Conservation (phyloP, 768 basidiomycete species). For the Panellus pusillus region DNA sequence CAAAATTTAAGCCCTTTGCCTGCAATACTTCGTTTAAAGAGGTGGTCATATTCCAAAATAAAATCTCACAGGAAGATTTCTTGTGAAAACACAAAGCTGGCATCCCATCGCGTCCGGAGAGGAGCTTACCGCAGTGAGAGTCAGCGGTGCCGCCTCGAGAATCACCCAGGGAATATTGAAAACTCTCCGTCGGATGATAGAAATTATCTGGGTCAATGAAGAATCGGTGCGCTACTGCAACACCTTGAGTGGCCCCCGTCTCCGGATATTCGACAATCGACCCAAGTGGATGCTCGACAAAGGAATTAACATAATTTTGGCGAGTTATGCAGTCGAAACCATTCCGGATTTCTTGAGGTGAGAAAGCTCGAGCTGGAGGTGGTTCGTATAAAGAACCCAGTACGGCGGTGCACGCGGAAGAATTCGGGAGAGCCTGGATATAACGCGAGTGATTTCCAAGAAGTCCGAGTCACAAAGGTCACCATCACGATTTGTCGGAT, state of each 20-base stretch:
- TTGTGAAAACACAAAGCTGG: slow-evolving; percentile 1
- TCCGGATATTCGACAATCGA: slow-evolving; percentile 10
- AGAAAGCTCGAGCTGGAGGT: slow-evolving; percentile 1
- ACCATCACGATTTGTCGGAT: slow-evolving; percentile 1
- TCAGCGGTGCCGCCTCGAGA: background rate
- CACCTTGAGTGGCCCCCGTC: background rate
- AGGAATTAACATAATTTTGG: slow-evolving; percentile 2
- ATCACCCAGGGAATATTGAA: slow-evolving; percentile 8
- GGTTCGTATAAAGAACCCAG: background rate
- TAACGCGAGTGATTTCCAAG: slow-evolving; percentile 2
- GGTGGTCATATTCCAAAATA: no score
- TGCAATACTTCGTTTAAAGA: no score
- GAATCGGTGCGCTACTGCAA: slow-evolving; percentile 3
- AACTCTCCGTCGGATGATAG: slow-evolving; percentile 5
- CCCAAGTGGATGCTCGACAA: slow-evolving; percentile 2
- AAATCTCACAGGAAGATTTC: background rate
- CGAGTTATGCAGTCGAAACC: slow-evolving; percentile 6
- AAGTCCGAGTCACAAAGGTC: background rate
- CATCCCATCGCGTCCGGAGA: background rate
- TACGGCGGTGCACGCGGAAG: background rate
- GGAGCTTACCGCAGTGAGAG: background rate
- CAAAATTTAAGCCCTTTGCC: no score
- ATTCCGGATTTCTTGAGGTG: background rate
- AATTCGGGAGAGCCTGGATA: background rate
- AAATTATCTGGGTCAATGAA: background rate